phyloP scores from a whole-genome alignment of 495 filamentous ascomycete species.

The Peziza echinospora region DNA sequence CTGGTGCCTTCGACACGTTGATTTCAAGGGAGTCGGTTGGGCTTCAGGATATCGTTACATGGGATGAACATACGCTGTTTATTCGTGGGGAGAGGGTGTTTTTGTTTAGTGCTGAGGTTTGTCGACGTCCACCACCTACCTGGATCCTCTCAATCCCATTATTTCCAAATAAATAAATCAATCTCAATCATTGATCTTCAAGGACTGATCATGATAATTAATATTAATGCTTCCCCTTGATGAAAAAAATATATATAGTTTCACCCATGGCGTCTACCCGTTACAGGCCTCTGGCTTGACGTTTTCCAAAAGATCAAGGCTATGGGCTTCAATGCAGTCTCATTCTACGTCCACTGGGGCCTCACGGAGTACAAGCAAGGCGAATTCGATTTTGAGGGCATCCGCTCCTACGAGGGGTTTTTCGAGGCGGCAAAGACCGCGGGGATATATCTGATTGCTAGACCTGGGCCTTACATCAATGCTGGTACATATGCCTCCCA shows the following conservation, averaged over 20 bases:
- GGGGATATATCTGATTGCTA: constrained; percentile 53
- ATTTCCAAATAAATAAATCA: too few relatives aligned
- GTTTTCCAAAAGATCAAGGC: constrained; percentile 63
- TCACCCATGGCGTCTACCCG: constrained; percentile 28
- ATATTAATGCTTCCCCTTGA: background rate
- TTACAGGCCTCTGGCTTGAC: constrained; percentile 48
- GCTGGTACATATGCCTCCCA: constrained; percentile 25
- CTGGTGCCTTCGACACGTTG: too few relatives aligned
- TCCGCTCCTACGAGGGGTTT: constrained; percentile 48
- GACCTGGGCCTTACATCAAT: constrained; percentile 50
- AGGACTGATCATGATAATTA: too few relatives aligned
- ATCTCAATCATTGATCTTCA: too few relatives aligned
- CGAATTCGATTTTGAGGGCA: constrained; percentile 42
- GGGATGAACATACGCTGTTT: constrained; percentile 54
- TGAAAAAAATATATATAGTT: constrained; percentile 19
- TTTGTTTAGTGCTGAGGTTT: constrained; percentile 21
- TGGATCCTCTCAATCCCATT: background rate
- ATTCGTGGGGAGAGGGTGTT: constrained; percentile 48
- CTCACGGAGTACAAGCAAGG: constrained; percentile 54
- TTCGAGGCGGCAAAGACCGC: constrained; percentile 45
- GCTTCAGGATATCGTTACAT: constrained; percentile 28
- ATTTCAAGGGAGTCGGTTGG: background rate
- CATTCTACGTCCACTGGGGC: constrained; percentile 61
- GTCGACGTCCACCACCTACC: too few relatives aligned
- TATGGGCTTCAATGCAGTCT: constrained; percentile 52